phyloP scores from a whole-genome alignment of 805 yeast genomes.

The Metschnikowia santaceciliae region DNA sequence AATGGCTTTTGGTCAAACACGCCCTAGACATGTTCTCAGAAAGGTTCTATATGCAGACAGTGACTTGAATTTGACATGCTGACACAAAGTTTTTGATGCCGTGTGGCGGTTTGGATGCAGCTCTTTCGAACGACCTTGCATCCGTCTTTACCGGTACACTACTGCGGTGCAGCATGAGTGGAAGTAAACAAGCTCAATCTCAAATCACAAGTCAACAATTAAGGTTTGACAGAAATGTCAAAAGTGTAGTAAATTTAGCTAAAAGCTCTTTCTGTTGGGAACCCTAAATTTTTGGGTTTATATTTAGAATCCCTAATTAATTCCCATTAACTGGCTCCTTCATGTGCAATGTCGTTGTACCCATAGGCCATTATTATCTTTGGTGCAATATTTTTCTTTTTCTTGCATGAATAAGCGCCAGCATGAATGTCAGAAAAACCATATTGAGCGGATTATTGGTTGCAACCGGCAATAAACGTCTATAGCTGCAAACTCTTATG shows the following conservation, averaged over 20 bases:
- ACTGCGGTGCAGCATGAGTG: background rate
- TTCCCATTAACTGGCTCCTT: background rate
- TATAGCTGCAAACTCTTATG: background rate
- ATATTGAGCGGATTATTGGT: background rate
- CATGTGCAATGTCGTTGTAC: background rate
- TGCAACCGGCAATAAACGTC: background rate
- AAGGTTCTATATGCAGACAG: background rate
- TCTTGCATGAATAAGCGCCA: background rate
- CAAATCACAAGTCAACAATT: background rate
- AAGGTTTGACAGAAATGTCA: too few relatives aligned
- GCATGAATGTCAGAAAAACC: background rate
- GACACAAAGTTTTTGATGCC: background rate
- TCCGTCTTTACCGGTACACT: background rate
- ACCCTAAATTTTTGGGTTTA: background rate
- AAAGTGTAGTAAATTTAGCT: background rate
- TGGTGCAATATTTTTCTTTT: background rate
- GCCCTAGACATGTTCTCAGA: background rate
- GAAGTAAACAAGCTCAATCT: background rate
- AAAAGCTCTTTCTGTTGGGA: background rate
- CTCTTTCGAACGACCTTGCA: background rate
- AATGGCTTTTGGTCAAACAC: background rate
- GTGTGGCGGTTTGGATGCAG: background rate
- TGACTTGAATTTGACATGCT: background rate
- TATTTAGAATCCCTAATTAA: background rate
- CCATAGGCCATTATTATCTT: background rate